Conservation (phyloP, 768 basidiomycete species). For the Auriscalpium microsporum region DNA sequence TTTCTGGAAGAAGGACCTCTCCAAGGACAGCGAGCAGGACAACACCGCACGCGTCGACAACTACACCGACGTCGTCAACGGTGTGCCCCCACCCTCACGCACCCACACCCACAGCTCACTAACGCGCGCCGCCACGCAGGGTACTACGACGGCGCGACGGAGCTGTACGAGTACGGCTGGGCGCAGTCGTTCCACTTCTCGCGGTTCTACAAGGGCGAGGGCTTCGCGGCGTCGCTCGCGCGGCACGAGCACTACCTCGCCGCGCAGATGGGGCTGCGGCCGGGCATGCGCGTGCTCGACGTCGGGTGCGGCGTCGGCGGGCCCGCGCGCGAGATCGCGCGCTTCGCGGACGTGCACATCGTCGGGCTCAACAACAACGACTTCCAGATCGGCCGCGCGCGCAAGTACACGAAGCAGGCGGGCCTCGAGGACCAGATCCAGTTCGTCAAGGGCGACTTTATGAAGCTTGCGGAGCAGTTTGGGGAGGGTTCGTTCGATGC, state of each 20-base stretch:
- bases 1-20: slow-evolving; percentile 84
- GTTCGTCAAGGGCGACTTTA: slow-evolving; percentile 93
- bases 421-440: slow-evolving; percentile 70
- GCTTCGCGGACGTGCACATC: slow-evolving; percentile 78
- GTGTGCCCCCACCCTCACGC: slow-evolving; percentile 30
- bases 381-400: slow-evolving; percentile 86
- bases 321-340: slow-evolving; percentile 91
- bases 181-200: slow-evolving; percentile 91
- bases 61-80: slow-evolving; percentile 93
- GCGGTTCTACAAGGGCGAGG: slow-evolving; percentile 91
- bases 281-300: slow-evolving; percentile 94
- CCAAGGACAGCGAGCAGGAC: slow-evolving; percentile 55
- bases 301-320: slow-evolving; percentile 98
- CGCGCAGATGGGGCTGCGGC: slow-evolving; percentile 69
- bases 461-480: slow-evolving; percentile 87
- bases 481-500: slow-evolving; percentile 93
- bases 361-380: slow-evolving; percentile 94
- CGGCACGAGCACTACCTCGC: slow-evolving; percentile 98
- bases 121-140: slow-evolving; percentile 33
- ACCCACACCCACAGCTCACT: not conserved
- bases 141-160: slow-evolving; percentile 95
- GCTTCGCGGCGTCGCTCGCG: slow-evolving; percentile 66
- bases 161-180: slow-evolving; percentile 95
- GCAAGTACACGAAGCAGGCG: slow-evolving; percentile 67
- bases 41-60: slow-evolving; percentile 66